Percentiles rank a stretch among this genome's conserved stretches.
Conservation (phyloP, 2,329 filamentous ascomycete genomes). For the Penicillium sp. region DNA sequence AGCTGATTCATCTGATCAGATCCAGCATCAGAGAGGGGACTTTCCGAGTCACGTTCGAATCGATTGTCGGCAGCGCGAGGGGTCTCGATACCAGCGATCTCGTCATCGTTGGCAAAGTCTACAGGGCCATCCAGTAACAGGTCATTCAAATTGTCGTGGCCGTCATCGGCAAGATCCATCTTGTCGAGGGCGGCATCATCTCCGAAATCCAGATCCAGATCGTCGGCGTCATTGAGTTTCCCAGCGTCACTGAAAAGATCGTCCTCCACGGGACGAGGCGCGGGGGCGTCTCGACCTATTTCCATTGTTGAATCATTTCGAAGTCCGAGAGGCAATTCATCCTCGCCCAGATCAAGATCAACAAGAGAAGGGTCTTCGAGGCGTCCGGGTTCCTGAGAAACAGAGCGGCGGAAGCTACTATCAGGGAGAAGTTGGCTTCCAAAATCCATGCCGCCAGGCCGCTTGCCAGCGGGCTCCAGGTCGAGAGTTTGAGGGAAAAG, state of each 20-base stretch:
- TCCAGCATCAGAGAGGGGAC: slow-evolving; percentile 68
- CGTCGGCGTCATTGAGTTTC: slow-evolving; percentile 59
- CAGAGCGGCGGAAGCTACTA: slow-evolving; percentile 50
- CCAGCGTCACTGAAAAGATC: slow-evolving; percentile 61
- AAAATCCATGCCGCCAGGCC: slow-evolving; percentile 50
- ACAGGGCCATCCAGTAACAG: slow-evolving; percentile 57
- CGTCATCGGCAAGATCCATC: slow-evolving; percentile 37
- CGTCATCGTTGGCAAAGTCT: slow-evolving; percentile 50
- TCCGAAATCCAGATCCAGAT: slow-evolving; percentile 48
- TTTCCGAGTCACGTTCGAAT: slow-evolving; percentile 66
- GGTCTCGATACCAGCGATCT: slow-evolving; percentile 59
- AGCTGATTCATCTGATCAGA: slow-evolving; percentile 61
- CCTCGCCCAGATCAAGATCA: slow-evolving; percentile 67
- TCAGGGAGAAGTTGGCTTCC: slow-evolving; percentile 78
- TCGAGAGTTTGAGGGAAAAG: slow-evolving; percentile 71
- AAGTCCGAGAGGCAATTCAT: slow-evolving; percentile 67
- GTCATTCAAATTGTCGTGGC: slow-evolving; percentile 58
- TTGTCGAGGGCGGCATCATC: slow-evolving; percentile 46
- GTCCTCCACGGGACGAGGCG: slow-evolving; percentile 59
- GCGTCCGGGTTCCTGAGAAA: slow-evolving; percentile 52
- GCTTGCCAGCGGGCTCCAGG: slow-evolving; percentile 38
- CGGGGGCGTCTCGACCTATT: slow-evolving; percentile 81
- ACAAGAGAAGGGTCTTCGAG: slow-evolving; percentile 69
- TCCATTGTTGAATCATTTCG: slow-evolving; percentile 71
- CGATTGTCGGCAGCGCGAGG: slow-evolving; percentile 46